Base-by-base conservation (phyloP, 1,284 basidiomycete species). In the Irpex lacteus region DNA sequence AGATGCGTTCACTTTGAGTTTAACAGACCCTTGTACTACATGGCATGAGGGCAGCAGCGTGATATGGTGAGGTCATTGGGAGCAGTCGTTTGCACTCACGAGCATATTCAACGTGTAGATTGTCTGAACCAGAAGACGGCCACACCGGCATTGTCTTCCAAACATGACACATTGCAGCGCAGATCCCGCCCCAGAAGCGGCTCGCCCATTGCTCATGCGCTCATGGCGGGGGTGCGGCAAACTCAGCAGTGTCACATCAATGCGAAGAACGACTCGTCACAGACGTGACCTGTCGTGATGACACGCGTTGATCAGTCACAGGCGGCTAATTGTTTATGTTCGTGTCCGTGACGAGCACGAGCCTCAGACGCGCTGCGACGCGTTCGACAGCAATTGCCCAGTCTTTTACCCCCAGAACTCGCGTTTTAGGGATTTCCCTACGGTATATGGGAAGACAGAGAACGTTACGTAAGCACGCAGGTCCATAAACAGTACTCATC, bases 361-460 rank as follows among this genome's bases (percentile, higher is more conserved):
- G 54, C 54, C 50, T 52, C 50, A 18, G 63, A 70, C 67, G 66
- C 62, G 67, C 65, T 64, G 66, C 59, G 65, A 67, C 72, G 72
- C 72, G 72, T 71, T 66, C 54, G 34, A 61, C 47, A 61, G 65
- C 55, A 60, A 63, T 53, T 53, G 26, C 26, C 19, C 66, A 54
- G 58, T 38, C 55, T 58, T 40, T 64, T 61, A 34, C 49, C 62
- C 21, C 21, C 54, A 36, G 38, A 36, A 62, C 64, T 62, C 56
- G 59, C 60, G 44, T 60, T 59, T 37, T 58, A 32, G 34, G 49
- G 36, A 47, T 53, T 26, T 47, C 52, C 62, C 34, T 7, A 15
- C 26, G 34, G 60, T 63, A 63, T 49, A 91, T 91, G 89, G 81
- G 81, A 62, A 82, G 87, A 70, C 90, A 92, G 74, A 87, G 87